Evolutionary conservation across 1,284 basidiomycete species (phyloP), one percentile per base, ranked within the genome.

Genomic region (Moesziomyces parantarcticus): DNA sequence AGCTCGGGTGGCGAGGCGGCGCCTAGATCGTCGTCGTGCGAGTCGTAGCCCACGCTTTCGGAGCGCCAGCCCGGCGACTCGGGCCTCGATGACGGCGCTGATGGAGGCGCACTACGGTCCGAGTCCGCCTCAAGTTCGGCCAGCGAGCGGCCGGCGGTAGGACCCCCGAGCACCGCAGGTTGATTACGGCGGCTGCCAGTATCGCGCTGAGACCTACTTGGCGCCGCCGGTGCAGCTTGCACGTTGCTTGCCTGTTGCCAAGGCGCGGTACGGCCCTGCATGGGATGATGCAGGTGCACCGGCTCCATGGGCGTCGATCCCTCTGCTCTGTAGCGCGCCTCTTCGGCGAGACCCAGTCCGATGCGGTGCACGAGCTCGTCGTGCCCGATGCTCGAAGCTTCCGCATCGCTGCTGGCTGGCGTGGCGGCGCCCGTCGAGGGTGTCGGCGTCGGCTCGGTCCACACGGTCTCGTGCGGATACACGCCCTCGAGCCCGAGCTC

Each of bases 401-500:
- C 61, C 43, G 34, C 25, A 32, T 62, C 66, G 36, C 54, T 64
- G 29, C 50, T 55, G n/a, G 61, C n/a, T 3, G 67, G 72, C n/a
- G 72, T 70, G 8, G 62, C 58, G 9, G 41, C 23, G 21, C 72
- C 72, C 13, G 66, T 75, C 25, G 62, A 64, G 21, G 66, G 66
- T 14, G 72, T 70, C 21, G 71, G 66, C 7, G 66, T 70, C 1
- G 62, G 55, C 46, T 63, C 43, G 9, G 55, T 44, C 72, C 72
- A 75, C 5, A 70, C 32, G 0, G 63, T 70, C 42, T 75, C 66
- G 34, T 66, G 66, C n/a, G 72, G 67, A 50, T 69, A 67, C n/a
- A 67, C 62, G 22, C 72, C 66, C 49, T 65, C 51, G n/a, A 75
- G 49, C 8, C 66, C 65, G 21, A 74, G 57, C 65, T 74, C 65